These are phyloP conservation scores for Lodderomyces margitis DNA, from an alignment of 1,139 yeast species.

Conservation along the genomic window DNA sequence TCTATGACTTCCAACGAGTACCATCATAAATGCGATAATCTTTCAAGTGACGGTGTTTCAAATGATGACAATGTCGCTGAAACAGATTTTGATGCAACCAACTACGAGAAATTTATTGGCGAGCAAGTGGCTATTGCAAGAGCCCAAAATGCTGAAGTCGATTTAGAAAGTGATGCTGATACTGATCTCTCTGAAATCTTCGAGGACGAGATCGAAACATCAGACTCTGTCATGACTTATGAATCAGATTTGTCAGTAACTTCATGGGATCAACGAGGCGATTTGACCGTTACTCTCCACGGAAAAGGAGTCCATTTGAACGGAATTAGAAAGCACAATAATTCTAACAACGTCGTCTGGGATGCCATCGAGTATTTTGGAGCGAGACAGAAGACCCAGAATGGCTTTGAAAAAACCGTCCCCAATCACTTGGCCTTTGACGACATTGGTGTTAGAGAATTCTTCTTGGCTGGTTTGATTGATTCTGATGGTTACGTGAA, in stretches of 20 bases:
- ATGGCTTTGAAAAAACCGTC: slow-evolving; percentile 12
- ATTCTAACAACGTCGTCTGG: slow-evolving; percentile 11
- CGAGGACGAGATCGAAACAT: too few relatives aligned
- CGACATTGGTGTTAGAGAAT: slow-evolving; percentile 32
- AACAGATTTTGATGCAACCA: background rate
- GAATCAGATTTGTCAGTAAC: background rate
- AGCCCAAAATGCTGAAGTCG: background rate
- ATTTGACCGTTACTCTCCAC: background rate
- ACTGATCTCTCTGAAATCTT: slow-evolving; percentile 1
- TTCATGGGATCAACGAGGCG: slow-evolving; percentile 2
- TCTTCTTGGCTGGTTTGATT: slow-evolving; percentile 39
- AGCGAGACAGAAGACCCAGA: background rate
- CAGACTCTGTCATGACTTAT: background rate
- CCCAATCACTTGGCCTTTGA: slow-evolving; percentile 19
- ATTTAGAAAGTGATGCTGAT: background rate
- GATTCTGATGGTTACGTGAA: slow-evolving; percentile 33
- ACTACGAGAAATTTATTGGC: background rate
- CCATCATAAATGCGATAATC: too few relatives aligned
- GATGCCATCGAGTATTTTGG: slow-evolving; percentile 6
- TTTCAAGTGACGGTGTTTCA: too few relatives aligned
- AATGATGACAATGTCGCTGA: too few relatives aligned
- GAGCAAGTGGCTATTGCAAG: background rate
- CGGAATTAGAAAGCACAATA: background rate
- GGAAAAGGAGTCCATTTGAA: too few relatives aligned
- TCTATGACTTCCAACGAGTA: too few relatives aligned